A percentile compares a stretch with the other conserved stretches of the same genome.
phyloP scores from a whole-genome alignment of 768 basidiomycete species.

The Royoungia palumana region DNA sequence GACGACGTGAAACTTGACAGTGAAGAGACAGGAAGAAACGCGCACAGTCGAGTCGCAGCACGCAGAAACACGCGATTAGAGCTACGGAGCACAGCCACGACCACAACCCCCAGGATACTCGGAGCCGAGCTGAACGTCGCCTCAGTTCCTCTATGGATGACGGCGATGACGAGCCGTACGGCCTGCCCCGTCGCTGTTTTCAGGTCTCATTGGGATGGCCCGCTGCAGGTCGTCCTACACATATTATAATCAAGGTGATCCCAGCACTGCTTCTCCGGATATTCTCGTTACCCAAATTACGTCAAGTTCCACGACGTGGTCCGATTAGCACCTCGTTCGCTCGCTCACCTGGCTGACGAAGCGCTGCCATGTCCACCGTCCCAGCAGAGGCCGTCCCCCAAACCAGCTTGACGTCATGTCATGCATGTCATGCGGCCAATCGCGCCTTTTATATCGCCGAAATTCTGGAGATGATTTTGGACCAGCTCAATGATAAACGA shows the following conservation, averaged over 20 bases:
- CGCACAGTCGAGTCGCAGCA: conserved; percentile 2
- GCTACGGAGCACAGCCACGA: conserved; percentile 27
- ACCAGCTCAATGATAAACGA: conserved; percentile 15
- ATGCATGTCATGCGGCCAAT: background rate
- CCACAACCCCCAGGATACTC: background rate
- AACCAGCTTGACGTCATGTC: background rate
- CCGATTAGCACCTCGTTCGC: too few species aligned
- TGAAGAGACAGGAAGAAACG: conserved; percentile 15
- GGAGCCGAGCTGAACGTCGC: too few species aligned
- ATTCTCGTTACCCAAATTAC: conserved; percentile 6
- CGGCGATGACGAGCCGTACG: background rate
- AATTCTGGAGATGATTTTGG: conserved; percentile 22
- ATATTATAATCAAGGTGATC: background rate
- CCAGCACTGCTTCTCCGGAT: background rate
- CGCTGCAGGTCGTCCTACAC: background rate
- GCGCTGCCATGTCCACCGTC: conserved; percentile 3
- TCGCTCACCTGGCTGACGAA: background rate
- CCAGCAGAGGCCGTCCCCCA: background rate
- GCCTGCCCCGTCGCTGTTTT: too few species aligned
- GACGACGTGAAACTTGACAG: conserved; percentile 9
- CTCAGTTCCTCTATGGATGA: too few species aligned
- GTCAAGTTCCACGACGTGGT: conserved; percentile 1
- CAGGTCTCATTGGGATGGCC: background rate
- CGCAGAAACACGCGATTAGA: conserved; percentile 22
- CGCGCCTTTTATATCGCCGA: conserved; percentile 19